A percentile compares a stretch with the other conserved stretches of the same genome.
phyloP scores from a whole-genome alignment of 257 asterid species.

The Paulownia fortunei region DNA sequence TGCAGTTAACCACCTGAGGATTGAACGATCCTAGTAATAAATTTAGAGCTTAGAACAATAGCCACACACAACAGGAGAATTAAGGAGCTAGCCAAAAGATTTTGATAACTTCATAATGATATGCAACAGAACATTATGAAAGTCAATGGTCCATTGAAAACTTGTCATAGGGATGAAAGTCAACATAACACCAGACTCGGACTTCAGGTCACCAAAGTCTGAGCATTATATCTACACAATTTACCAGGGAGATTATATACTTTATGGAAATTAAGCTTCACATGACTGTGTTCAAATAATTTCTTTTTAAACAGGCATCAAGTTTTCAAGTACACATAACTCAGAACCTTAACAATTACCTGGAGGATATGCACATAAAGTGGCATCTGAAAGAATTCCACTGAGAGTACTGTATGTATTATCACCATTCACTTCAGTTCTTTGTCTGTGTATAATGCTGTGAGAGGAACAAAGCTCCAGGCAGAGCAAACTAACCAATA shows the following conservation, averaged over 20 bases:
- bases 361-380: not conserved
- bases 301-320: not conserved
- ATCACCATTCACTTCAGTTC: not conserved
- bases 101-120: not conserved
- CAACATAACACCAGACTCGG: not conserved
- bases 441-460: not conserved
- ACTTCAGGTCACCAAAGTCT: not conserved
- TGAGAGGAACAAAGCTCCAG: not conserved
- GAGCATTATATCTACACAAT: too few relatives aligned
- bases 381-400: not conserved
- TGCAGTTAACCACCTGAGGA: not conserved
- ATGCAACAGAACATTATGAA: not conserved
- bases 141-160: not conserved
- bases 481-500: slow-evolving; percentile 3
- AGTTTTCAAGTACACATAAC: not conserved
- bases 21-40: not conserved
- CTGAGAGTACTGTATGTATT: not conserved
- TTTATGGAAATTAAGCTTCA: too few relatives aligned
- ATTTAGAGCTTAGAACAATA: not conserved
- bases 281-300: too few relatives aligned
- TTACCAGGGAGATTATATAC: too few relatives aligned
- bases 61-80: not conserved
- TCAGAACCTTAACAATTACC: not conserved
- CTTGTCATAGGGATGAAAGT: not conserved
- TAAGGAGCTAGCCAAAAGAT: not conserved